Percentiles rank a stretch among this genome's conserved stretches.
These are phyloP conservation scores for Pelagophyceae sp. DNA, from an alignment of 352 stramenopile species.

Conservation along the genomic window DNA sequence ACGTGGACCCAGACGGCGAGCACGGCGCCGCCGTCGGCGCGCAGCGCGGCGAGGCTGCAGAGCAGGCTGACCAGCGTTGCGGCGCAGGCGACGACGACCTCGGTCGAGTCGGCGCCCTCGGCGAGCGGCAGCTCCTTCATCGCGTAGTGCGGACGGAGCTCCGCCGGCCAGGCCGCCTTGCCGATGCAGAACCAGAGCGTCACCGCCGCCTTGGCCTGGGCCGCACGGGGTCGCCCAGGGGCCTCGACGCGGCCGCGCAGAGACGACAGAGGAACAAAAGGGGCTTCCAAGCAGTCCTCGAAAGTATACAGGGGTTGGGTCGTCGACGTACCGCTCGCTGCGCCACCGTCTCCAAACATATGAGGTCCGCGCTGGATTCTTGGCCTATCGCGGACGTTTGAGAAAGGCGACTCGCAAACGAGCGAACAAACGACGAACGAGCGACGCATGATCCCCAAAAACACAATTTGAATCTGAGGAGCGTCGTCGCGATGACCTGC, in stretches of 20 bases:
- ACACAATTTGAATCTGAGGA: no score
- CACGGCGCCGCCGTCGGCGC: conserved; percentile 28
- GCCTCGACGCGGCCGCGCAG: no score
- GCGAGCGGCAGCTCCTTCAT: conserved; percentile 39
- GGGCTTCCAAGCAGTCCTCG: no score
- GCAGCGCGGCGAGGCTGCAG: conserved; percentile 25
- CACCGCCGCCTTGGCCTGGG: conserved; percentile 42
- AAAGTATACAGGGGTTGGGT: no score
- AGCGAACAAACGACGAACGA: neutral
- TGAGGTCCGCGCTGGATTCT: conserved; percentile 39
- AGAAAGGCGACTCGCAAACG: neutral
- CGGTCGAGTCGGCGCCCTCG: neutral
- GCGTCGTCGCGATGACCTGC: no score
- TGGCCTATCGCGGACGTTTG: no score
- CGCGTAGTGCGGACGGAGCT: conserved; percentile 53
- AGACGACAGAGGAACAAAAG: no score
- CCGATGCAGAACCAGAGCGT: conserved; percentile 40
- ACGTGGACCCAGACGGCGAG: conserved; percentile 10
- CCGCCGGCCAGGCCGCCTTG: conserved; percentile 43
- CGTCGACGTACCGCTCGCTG: no score
- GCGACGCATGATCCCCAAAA: neutral
- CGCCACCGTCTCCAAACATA: conserved; percentile 33
- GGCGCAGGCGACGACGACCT: conserved; percentile 22
- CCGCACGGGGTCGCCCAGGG: no score
- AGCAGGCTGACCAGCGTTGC: conserved; percentile 43